Conservation (phyloP, 208 protist species). For the Trypanosoma caninum region DNA sequence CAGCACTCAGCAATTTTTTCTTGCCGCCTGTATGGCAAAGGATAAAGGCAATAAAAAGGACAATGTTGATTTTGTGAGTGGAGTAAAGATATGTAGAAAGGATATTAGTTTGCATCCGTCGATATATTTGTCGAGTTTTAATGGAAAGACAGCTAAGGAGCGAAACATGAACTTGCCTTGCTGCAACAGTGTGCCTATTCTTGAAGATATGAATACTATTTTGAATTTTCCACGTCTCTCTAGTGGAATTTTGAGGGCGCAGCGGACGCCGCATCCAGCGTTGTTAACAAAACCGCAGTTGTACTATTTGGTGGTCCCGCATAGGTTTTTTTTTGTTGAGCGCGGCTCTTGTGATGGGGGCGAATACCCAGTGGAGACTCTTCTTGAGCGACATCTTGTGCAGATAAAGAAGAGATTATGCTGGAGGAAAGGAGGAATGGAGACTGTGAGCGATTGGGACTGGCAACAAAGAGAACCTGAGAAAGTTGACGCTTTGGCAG, state of each 20-base stretch:
- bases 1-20: slow-evolving; percentile 11
- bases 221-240: neutral
- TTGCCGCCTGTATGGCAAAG: neutral
- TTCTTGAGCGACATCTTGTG: slow-evolving; percentile 13
- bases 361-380: slow-evolving; percentile 1
- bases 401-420: neutral
- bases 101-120: neutral
- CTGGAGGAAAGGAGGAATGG: slow-evolving; percentile 7
- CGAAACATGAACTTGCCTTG: neutral
- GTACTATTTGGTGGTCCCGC: slow-evolving; percentile 11
- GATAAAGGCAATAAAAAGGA: neutral
- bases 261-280: neutral
- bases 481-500: neutral
- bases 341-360: neutral
- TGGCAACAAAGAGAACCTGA: too few relatives aligned
- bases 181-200: neutral
- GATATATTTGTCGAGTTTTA: neutral
- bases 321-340: neutral
- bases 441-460: too few relatives aligned
- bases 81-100: neutral
- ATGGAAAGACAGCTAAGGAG: neutral
- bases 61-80: neutral
- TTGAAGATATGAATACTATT: neutral
- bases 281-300: slow-evolving; percentile 2
- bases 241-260: slow-evolving; percentile 10